phyloP scores from a whole-genome alignment of 2,329 filamentous ascomycete genomes.

The Talaromyces sp. region DNA sequence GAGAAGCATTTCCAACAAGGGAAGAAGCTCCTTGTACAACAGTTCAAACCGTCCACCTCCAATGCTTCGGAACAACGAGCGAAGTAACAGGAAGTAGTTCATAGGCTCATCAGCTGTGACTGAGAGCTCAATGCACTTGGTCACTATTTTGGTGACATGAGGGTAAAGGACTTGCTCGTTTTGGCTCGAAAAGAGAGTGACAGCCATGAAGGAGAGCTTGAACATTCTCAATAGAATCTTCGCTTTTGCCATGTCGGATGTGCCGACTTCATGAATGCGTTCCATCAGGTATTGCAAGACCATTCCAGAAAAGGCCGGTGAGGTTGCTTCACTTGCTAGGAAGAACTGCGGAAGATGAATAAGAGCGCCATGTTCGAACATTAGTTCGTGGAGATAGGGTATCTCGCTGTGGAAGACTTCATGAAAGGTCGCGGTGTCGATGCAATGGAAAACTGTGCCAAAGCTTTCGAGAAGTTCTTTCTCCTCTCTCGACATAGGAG shows the following conservation, averaged over 20 bases:
- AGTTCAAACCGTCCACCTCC: slow-evolving; percentile 96
- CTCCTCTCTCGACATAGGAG: slow-evolving; percentile 89
- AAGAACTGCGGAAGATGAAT: slow-evolving; percentile 97
- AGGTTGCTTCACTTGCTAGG: slow-evolving; percentile 96
- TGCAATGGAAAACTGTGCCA: slow-evolving; percentile 95
- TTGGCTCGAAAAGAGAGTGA: slow-evolving; percentile 87
- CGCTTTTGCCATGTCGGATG: slow-evolving; percentile 83
- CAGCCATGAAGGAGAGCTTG: slow-evolving; percentile 98
- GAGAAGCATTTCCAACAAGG: slow-evolving; percentile 91
- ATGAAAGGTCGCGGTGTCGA: slow-evolving; percentile 96
- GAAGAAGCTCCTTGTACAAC: slow-evolving; percentile 95
- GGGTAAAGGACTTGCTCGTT: slow-evolving; percentile 95
- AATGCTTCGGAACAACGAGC: slow-evolving; percentile 92
- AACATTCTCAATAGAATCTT: slow-evolving; percentile 90
- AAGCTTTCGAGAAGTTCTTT: slow-evolving; percentile 97
- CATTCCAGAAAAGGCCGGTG: slow-evolving; percentile 97
- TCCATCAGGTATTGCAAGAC: slow-evolving; percentile 96
- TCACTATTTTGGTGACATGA: slow-evolving; percentile 95
- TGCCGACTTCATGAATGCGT: slow-evolving; percentile 89
- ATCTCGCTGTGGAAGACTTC: slow-evolving; percentile 98
- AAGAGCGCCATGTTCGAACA: slow-evolving; percentile 90
- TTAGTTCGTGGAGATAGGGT: slow-evolving; percentile 92
- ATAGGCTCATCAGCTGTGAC: slow-evolving; percentile 95
- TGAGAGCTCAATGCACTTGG: slow-evolving; percentile 91
- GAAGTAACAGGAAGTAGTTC: slow-evolving; percentile 93